Percentiles rank a stretch among this genome's conserved stretches.
Evolutionary conservation across 1,139 yeast genomes (phyloP).

Genomic region (Blastobotrys ciferrii): DNA sequence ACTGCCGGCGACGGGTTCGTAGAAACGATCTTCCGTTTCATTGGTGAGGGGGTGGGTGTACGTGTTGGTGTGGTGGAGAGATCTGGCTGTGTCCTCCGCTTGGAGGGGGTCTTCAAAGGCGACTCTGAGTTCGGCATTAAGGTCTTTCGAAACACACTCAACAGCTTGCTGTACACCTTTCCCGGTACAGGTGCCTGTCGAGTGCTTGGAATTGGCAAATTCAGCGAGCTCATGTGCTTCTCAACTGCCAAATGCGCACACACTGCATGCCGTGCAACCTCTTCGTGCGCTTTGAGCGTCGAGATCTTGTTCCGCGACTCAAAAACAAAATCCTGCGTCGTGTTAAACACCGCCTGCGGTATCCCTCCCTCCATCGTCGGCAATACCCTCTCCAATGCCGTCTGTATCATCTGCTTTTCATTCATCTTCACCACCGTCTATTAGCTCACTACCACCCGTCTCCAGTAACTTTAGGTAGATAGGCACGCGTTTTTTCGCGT

Average conservation of each 20-base stretch:
- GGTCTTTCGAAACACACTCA: conserved; percentile 27
- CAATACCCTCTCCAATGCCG: conserved; percentile 16
- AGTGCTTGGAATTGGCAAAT: conserved; percentile 27
- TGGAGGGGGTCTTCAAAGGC: conserved; percentile 16
- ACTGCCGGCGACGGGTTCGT: conserved; percentile 5
- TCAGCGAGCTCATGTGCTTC: conserved; percentile 21
- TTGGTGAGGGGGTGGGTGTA: conserved; percentile 1
- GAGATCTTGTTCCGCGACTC: conserved; percentile 24
- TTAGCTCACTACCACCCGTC: background rate
- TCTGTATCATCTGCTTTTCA: conserved; percentile 4
- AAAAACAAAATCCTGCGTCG: conserved; percentile 20
- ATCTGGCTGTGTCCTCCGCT: conserved; percentile 11
- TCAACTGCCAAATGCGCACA: conserved; percentile 38
- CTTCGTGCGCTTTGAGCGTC: conserved; percentile 33
- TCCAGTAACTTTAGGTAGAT: too few relatives aligned
- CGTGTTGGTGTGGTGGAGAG: conserved; percentile 8
- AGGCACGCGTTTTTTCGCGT: background rate
- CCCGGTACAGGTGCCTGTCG: conserved; percentile 35
- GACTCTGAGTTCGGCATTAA: conserved; percentile 17
- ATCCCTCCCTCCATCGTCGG: conserved; percentile 17
- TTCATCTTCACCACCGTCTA: background rate
- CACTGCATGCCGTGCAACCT: conserved; percentile 34
- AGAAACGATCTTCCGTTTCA: conserved; percentile 7
- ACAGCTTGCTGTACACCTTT: conserved; percentile 27
- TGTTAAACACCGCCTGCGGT: conserved; percentile 20